Percentiles rank a stretch among this genome's conserved stretches.
phyloP scores from a whole-genome alignment of 2,329 filamentous ascomycete species.

The Trichophyton schoenleinii region DNA sequence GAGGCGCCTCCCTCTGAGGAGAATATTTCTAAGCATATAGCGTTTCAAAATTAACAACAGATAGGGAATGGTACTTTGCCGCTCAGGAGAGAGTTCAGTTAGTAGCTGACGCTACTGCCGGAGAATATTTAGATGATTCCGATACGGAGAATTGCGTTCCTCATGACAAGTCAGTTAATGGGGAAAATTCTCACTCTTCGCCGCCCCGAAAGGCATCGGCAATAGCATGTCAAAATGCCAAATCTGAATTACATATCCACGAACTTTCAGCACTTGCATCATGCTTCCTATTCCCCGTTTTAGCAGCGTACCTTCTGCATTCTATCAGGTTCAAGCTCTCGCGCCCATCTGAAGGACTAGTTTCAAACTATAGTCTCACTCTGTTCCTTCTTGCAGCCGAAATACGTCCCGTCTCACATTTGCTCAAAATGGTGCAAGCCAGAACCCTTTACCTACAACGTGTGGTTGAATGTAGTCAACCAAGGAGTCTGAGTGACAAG shows the following conservation, averaged over 20 bases:
- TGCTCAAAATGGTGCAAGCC: slow-evolving; percentile 66
- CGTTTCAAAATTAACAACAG: slow-evolving; percentile 7
- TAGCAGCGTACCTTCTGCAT: slow-evolving; percentile 77
- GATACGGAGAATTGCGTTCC: slow-evolving; percentile 13
- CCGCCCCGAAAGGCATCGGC: slow-evolving; percentile 13
- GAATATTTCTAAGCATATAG: not conserved
- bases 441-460: slow-evolving; percentile 73
- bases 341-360: slow-evolving; percentile 68
- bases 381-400: slow-evolving; percentile 84
- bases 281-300: slow-evolving; percentile 65
- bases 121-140: slow-evolving; percentile 18
- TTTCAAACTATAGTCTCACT: slow-evolving; percentile 85
- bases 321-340: slow-evolving; percentile 68
- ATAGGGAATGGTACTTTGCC: slow-evolving; percentile 60
- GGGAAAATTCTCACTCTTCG: not conserved
- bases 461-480: slow-evolving; percentile 37
- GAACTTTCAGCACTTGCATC: slow-evolving; percentile 62
- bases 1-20: slow-evolving; percentile 20
- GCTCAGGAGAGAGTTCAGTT: slow-evolving; percentile 50
- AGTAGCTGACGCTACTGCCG: slow-evolving; percentile 29
- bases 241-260: slow-evolving; percentile 55
- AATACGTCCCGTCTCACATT: slow-evolving; percentile 66
- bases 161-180: not conserved
- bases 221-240: slow-evolving; percentile 29
- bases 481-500: slow-evolving; percentile 23